phyloP scores from a whole-genome alignment of 306 rosid genomes.

The Cucurbita argyrosperma region DNA sequence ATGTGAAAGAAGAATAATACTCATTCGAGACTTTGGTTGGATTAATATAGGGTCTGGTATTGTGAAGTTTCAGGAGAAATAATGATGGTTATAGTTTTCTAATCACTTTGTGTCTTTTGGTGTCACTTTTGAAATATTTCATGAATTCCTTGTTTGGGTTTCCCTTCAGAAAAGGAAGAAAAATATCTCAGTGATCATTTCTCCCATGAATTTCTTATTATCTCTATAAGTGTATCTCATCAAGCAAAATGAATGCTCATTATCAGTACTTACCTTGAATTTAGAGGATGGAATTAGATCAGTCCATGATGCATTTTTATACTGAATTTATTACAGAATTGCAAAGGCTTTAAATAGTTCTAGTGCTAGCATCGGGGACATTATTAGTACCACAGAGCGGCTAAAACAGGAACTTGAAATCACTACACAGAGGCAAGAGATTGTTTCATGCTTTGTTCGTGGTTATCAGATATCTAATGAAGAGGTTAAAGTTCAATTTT shows the following conservation, averaged over 20 bases:
- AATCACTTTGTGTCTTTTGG: not conserved
- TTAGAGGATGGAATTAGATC: not conserved
- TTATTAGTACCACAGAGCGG: slow-evolving; percentile 76
- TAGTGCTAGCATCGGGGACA: slow-evolving; percentile 75
- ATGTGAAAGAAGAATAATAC: not conserved
- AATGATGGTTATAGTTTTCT: not conserved
- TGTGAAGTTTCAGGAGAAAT: not conserved
- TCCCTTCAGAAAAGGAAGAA: not conserved
- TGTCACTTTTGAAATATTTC: not conserved
- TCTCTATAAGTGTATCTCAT: not conserved
- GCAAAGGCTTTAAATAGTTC: slow-evolving; percentile 63
- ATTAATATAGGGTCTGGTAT: not conserved
- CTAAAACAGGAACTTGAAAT: slow-evolving; percentile 68
- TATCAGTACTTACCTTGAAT: not conserved
- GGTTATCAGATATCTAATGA: slow-evolving; percentile 82
- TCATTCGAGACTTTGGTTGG: not conserved
- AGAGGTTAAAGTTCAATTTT: slow-evolving; percentile 35
- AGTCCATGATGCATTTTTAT: slow-evolving; percentile 4
- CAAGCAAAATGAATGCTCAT: not conserved
- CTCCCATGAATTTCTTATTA: not conserved
- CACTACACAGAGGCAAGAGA: slow-evolving; percentile 79
- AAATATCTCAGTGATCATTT: not conserved
- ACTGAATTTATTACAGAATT: slow-evolving; percentile 28
- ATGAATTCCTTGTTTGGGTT: not conserved
- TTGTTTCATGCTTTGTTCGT: slow-evolving; percentile 75